Conservation (phyloP, 2,329 filamentous ascomycete species). For the Microdochium trichocladiopsis region DNA sequence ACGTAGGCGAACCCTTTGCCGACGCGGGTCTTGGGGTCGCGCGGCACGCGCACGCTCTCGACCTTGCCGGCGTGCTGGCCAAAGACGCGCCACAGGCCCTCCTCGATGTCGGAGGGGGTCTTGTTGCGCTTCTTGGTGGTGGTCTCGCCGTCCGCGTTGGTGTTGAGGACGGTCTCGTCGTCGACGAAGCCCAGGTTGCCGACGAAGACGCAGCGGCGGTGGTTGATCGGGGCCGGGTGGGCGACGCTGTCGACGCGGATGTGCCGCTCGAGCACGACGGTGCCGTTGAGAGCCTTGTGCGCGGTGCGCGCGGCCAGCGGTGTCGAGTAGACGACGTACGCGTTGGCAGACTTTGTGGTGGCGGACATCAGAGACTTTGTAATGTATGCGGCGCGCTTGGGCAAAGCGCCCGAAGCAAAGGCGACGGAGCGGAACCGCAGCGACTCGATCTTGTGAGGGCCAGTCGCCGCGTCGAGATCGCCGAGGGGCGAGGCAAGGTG, state of each 20-base stretch:
- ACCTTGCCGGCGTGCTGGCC: conserved; percentile 67
- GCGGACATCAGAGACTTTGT: conserved; percentile 85
- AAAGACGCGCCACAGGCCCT: conserved; percentile 85
- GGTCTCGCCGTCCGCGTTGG: conserved; percentile 57
- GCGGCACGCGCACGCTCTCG: conserved; percentile 87
- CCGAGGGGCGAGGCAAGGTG: conserved; percentile 74
- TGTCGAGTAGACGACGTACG: conserved; percentile 85
- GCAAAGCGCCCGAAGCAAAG: conserved; percentile 68
- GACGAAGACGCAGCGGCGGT: conserved; percentile 89
- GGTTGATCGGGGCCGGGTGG: conserved; percentile 74
- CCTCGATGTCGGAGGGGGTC: conserved; percentile 77
- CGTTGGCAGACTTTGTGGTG: conserved; percentile 89
- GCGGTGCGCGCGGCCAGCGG: conserved; percentile 69
- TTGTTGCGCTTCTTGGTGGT: conserved; percentile 69
- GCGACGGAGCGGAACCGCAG: conserved; percentile 91
- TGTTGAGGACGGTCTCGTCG: conserved; percentile 68
- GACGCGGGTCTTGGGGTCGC: conserved; percentile 83
- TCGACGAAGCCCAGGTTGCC: conserved; percentile 96
- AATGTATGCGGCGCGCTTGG: conserved; percentile 91
- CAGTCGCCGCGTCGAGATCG: conserved; percentile 35
- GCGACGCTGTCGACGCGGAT: conserved; percentile 86
- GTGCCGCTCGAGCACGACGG: conserved; percentile 76
- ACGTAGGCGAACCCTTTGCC: conserved; percentile 98
- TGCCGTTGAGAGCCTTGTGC: conserved; percentile 73
- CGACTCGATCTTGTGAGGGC: conserved; percentile 72